A percentile compares a stretch with the other conserved stretches of the same genome.
These are phyloP conservation scores for Asterella californica DNA, from an alignment of 225 moss, liverwort and hornwort species.

Conservation along the genomic window DNA sequence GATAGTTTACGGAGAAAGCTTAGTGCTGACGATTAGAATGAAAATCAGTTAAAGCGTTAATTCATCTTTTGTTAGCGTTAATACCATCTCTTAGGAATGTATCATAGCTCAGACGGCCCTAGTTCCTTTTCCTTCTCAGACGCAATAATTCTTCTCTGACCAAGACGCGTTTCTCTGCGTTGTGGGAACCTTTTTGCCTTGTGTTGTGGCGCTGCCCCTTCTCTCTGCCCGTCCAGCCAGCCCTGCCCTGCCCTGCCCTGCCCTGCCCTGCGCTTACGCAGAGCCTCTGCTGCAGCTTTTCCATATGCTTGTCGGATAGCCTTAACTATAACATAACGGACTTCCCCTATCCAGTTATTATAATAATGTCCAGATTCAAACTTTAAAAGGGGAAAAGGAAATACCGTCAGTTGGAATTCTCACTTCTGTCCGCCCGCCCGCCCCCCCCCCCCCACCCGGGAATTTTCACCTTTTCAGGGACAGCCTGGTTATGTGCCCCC, in stretches of 20 bases:
- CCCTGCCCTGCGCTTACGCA: not conserved
- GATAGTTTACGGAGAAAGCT: too few species aligned
- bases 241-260: not conserved
- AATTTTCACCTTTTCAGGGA: not conserved
- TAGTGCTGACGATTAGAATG: too few species aligned
- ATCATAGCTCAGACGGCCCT: too few species aligned
- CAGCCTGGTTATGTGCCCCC: not conserved
- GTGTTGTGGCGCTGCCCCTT: not conserved
- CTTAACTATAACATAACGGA: slow-evolving; percentile 1
- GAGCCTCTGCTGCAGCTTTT: not conserved
- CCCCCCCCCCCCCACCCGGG: not conserved
- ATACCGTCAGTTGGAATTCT: too few species aligned
- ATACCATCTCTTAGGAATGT: too few species aligned
- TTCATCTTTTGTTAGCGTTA: too few species aligned
- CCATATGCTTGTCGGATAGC: not conserved
- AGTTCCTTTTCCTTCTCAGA: not conserved
- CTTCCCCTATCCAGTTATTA: not conserved
- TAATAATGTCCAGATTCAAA: not conserved
- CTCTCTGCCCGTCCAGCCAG: not conserved
- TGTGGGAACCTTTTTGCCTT: not conserved
- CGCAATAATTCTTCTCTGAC: slow-evolving; percentile 1
- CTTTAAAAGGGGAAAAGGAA: not conserved
- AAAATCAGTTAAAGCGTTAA: too few species aligned
- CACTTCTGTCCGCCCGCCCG: not conserved
- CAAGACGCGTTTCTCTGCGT: slow-evolving; percentile 2